These are phyloP conservation scores for Camptophora hylomeconis DNA, from an alignment of 2,329 filamentous ascomycete genomes.

Conservation along the genomic window DNA sequence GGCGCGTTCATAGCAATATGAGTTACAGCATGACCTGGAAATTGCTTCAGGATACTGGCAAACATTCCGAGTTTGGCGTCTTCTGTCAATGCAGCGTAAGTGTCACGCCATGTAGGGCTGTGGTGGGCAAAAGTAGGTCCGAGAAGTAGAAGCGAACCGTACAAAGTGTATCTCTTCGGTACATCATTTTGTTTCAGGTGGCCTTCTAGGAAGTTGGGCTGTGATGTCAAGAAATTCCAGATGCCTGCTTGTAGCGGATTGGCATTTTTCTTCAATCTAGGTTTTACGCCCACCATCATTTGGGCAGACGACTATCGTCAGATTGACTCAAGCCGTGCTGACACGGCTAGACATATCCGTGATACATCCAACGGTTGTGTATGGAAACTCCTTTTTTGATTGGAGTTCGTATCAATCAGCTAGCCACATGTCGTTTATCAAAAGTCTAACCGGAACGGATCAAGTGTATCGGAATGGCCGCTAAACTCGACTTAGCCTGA, in stretches of 20 bases:
- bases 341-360: too few species aligned
- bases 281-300: too few species aligned
- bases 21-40: constrained; percentile 29
- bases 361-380: too few species aligned
- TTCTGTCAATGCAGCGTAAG: constrained; percentile 20
- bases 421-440: too few species aligned
- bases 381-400: too few species aligned
- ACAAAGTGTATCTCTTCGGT: constrained; percentile 40
- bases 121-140: constrained; percentile 33
- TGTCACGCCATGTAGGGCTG: constrained; percentile 18
- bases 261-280: constrained; percentile 1
- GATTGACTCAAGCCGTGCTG: too few species aligned
- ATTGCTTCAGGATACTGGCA: constrained; percentile 25
- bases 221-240: constrained; percentile 19
- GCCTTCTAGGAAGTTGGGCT: background rate
- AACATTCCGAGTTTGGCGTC: constrained; percentile 27
- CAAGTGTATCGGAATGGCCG: too few species aligned
- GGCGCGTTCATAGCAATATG: constrained; percentile 48
- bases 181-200: constrained; percentile 8
- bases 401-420: too few species aligned
- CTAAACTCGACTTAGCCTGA: too few species aligned
- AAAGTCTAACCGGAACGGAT: too few species aligned
- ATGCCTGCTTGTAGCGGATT: constrained; percentile 24
- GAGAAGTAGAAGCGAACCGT: constrained; percentile 45
- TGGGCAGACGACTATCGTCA: too few species aligned